Conservation (phyloP, 495 filamentous ascomycete genomes). For the Aeminium ludgeri region DNA sequence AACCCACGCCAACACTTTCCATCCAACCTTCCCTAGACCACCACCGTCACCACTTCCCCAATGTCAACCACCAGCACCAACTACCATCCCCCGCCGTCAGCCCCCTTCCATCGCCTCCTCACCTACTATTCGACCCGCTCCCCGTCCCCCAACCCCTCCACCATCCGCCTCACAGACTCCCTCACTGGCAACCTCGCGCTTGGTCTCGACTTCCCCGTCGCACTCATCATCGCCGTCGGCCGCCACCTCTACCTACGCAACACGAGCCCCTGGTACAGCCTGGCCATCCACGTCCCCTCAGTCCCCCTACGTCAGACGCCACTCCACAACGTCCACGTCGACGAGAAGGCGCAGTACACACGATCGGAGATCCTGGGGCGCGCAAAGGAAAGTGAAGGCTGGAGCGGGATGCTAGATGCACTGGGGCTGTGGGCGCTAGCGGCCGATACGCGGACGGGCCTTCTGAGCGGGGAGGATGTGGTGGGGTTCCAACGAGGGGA, state of each 20-base stretch:
- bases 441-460: conserved; percentile 6
- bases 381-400: neutral
- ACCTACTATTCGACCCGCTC: conserved; percentile 11
- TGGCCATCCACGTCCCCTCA: conserved; percentile 13
- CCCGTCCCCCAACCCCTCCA: conserved; percentile 7
- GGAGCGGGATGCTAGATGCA: conserved; percentile 5
- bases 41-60: no score
- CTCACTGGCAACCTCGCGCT: conserved; percentile 14
- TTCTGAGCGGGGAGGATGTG: conserved; percentile 10
- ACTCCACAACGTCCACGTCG: conserved; percentile 6
- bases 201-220: conserved; percentile 15
- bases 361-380: conserved; percentile 3
- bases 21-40: no score
- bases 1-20: no score
- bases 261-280: conserved; percentile 5
- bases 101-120: conserved; percentile 16
- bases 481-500: conserved; percentile 10
- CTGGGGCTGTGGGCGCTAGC: conserved; percentile 14
- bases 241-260: conserved; percentile 11
- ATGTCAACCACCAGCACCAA: neutral
- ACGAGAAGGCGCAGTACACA: conserved; percentile 10
- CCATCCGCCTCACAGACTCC: conserved; percentile 12
- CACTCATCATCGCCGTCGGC: conserved; percentile 11
- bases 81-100: neutral
- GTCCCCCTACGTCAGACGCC: conserved; percentile 3